Evolutionary conservation across 2,329 filamentous ascomycete species (phyloP).

Genomic region (Cercospora sojina): DNA sequence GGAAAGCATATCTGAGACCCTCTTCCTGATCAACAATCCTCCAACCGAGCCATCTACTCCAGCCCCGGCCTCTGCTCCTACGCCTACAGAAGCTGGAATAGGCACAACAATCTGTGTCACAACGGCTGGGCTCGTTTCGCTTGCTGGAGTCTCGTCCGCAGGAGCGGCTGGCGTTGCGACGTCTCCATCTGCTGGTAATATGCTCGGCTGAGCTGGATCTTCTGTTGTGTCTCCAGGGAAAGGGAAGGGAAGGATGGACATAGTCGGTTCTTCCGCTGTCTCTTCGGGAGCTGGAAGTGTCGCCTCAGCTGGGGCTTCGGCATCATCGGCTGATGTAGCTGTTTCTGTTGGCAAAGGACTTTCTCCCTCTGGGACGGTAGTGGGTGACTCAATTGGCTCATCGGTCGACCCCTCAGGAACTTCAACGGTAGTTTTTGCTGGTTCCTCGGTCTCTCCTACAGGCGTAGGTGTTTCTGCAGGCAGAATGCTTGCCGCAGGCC

Average conservation of each 20-base stretch:
- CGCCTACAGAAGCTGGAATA: not conserved
- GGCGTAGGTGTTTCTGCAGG: not conserved
- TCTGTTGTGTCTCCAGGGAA: not conserved
- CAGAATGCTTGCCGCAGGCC: not conserved
- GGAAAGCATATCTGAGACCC: not conserved
- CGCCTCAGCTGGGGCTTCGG: not conserved
- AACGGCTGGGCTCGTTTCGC: not conserved
- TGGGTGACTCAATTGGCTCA: not conserved
- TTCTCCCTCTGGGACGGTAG: not conserved
- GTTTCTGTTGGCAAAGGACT: not conserved
- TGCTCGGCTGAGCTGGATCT: not conserved
- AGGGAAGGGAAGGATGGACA: not conserved
- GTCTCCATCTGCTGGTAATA: not conserved
- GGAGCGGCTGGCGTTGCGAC: not conserved
- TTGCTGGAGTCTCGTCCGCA: not conserved
- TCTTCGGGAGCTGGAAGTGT: not conserved
- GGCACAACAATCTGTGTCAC: not conserved
- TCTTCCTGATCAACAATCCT: not conserved
- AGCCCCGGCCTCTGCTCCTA: not conserved
- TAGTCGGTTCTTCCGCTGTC: not conserved
- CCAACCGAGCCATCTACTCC: not conserved
- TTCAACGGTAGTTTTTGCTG: not conserved
- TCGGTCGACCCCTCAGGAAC: not conserved
- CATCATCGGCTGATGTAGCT: not conserved
- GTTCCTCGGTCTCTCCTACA: not conserved